Base-by-base conservation (phyloP, 352 stramenopile genomes). In the Phytophthora pistaciae region DNA sequence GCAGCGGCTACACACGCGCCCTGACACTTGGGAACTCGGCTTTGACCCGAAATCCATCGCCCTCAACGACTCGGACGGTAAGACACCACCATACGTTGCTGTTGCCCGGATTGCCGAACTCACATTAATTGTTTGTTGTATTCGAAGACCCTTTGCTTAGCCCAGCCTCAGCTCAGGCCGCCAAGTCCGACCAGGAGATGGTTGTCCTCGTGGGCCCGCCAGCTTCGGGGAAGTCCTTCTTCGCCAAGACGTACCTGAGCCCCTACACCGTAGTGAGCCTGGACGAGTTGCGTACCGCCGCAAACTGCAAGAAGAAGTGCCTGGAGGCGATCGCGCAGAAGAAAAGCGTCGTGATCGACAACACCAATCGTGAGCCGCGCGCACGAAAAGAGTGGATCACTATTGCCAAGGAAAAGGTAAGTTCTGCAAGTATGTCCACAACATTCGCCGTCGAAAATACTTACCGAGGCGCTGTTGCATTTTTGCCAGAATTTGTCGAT, bases 281-380 rank as follows among this genome's bases (percentile, higher is more conserved):
- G 72, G 93, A 98, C 63, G 85, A 93, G 29, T 79, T 97, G 42
- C 91, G 92, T 57, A 96, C 87, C 6, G 60, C 85, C 29, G 64
- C 72, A 3, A 95, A 92, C 56, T 98, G 93, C 75, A 91, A 89
- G 52, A 83, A 79, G 18, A 84, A 72, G 33, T 91, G 84, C 23
- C 55, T 80, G 9, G 82, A 91, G 52, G 76, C 75, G 0, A 80
- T 98, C 21, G 62, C 73, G 3, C 54, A 78, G 21, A 81, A 86
- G 23, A 85, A 87, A 53, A 97, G 85, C 70, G 85, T 97, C 31
- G 73, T 97, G 20, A 73, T 97, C 33, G 93, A 98, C 72, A 93
- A 82, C 58, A 98, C 91, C 11, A 97, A 97, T 66, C 82, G 85
- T 16, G 86, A 93, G 25, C 31, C 60, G 21, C 81, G 87, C 10